Percentiles rank a stretch among this genome's conserved stretches.
These are phyloP conservation scores for Penicillium sclerotiorum DNA, from an alignment of 2,329 filamentous ascomycete species.

Conservation along the genomic window DNA sequence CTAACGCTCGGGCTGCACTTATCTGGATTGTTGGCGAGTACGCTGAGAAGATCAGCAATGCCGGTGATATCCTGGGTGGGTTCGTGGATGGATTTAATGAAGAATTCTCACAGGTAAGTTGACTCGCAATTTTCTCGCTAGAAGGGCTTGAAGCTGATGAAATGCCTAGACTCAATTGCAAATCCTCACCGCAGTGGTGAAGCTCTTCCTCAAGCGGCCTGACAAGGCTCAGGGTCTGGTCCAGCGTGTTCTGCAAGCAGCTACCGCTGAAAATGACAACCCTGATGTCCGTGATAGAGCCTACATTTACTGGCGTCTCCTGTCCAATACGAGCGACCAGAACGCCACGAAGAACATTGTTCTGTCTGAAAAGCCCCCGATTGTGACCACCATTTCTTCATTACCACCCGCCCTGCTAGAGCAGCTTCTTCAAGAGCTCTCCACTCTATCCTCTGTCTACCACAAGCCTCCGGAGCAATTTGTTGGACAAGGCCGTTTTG, in stretches of 20 bases:
- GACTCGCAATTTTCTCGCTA: background rate
- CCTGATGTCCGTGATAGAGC: conserved; percentile 95
- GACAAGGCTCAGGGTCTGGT: conserved; percentile 88
- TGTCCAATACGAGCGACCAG: conserved; percentile 78
- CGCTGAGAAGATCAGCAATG: conserved; percentile 98
- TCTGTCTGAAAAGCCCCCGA: conserved; percentile 90
- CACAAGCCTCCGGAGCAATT: conserved; percentile 99
- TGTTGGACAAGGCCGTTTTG: conserved; percentile 90
- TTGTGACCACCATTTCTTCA: conserved; percentile 90
- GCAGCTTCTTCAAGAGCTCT: conserved; percentile 86
- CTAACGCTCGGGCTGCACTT: conserved; percentile 81
- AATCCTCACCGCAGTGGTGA: conserved; percentile 95
- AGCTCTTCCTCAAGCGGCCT: conserved; percentile 95
- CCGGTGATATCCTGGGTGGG: conserved; percentile 86
- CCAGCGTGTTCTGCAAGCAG: conserved; percentile 89
- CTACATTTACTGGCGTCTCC: conserved; percentile 96
- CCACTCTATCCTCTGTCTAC: conserved; percentile 94
- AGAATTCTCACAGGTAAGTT: conserved; percentile 84
- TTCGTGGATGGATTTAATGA: conserved; percentile 96
- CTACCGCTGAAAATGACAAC: conserved; percentile 94
- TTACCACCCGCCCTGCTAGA: conserved; percentile 82
- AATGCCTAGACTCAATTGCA: conserved; percentile 84
- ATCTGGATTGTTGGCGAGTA: conserved; percentile 99
- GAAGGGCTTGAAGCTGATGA: background rate
- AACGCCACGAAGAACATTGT: conserved; percentile 91